Percentiles rank a stretch among this genome's conserved stretches.
phyloP scores from a whole-genome alignment of 148 eudicot species.

The Vaccinium vitisidaea region DNA sequence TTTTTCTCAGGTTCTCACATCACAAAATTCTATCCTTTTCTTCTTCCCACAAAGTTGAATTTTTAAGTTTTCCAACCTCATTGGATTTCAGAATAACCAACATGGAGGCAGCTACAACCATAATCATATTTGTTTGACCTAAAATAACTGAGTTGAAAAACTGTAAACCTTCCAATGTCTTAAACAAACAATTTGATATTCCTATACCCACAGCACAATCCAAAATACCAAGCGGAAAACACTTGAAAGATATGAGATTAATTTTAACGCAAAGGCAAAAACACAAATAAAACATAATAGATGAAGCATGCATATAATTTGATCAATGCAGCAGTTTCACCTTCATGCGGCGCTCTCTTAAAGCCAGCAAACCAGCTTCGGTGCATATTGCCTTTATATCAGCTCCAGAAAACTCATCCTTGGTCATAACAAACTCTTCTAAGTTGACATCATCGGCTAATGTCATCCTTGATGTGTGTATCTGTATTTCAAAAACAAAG shows the following conservation, averaged over 20 bases:
- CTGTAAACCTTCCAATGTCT: neutral
- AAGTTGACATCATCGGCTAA: constrained; percentile 94
- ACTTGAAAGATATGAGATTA: neutral
- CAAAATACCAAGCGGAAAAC: neutral
- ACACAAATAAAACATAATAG: neutral
- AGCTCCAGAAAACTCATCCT: constrained; percentile 98
- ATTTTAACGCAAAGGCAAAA: neutral
- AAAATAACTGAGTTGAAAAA: neutral
- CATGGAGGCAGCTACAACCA: neutral
- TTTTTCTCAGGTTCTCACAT: neutral
- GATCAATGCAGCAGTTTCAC: constrained; percentile 26
- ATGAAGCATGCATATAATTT: neutral
- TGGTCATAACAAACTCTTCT: constrained; percentile 98
- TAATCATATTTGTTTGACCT: neutral
- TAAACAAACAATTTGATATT: neutral
- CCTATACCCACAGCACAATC: neutral
- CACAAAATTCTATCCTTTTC: neutral
- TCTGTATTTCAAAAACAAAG: constrained; percentile 35
- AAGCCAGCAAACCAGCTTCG: constrained; percentile 93
- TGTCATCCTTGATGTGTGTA: constrained; percentile 95
- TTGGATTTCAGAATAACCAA: neutral
- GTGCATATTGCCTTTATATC: constrained; percentile 99
- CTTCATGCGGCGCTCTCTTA: constrained; percentile 98
- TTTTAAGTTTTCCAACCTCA: neutral
- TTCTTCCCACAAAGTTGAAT: neutral